Percentiles rank a stretch among this genome's conserved stretches.
Conservation (phyloP, 495 filamentous ascomycete genomes). For the Penicillium pulvis region DNA sequence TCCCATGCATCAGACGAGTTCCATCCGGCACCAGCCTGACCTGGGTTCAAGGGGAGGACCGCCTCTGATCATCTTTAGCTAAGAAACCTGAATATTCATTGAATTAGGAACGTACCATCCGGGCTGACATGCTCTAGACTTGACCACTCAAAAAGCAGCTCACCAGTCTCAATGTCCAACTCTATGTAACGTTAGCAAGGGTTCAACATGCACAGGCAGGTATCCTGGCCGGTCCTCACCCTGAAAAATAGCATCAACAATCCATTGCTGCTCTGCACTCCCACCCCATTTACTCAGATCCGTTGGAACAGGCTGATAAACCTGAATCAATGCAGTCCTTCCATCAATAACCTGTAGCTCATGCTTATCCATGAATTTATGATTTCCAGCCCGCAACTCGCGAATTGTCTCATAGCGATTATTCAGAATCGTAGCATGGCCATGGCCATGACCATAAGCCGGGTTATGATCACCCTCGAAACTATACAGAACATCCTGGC, state of each 20-base stretch:
- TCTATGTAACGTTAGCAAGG: slow-evolving; percentile 29
- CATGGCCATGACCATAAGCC: slow-evolving; percentile 47
- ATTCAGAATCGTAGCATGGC: slow-evolving; percentile 47
- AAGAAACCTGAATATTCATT: neutral
- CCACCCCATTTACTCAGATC: slow-evolving; percentile 35
- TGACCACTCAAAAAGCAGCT: slow-evolving; percentile 40
- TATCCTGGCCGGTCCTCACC: slow-evolving; percentile 14
- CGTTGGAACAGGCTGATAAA: slow-evolving; percentile 23
- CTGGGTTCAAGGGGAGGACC: slow-evolving; percentile 40
- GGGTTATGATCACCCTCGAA: slow-evolving; percentile 52
- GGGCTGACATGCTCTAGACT: slow-evolving; percentile 36
- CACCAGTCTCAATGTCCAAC: slow-evolving; percentile 34
- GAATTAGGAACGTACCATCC: slow-evolving; percentile 37
- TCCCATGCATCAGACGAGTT: slow-evolving; percentile 42
- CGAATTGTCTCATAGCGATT: slow-evolving; percentile 50
- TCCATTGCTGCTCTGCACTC: slow-evolving; percentile 29
- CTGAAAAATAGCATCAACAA: slow-evolving; percentile 37
- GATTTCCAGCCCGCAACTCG: slow-evolving; percentile 43
- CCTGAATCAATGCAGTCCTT: slow-evolving; percentile 32
- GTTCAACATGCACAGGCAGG: slow-evolving; percentile 13
- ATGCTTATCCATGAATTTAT: slow-evolving; percentile 48
- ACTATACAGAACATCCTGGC: slow-evolving; percentile 46
- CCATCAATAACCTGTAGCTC: slow-evolving; percentile 50
- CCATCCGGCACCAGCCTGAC: slow-evolving; percentile 31
- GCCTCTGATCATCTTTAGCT: slow-evolving; percentile 39